phyloP scores from a whole-genome alignment of 1,284 basidiomycete species.

The Meripilus lineatus region DNA sequence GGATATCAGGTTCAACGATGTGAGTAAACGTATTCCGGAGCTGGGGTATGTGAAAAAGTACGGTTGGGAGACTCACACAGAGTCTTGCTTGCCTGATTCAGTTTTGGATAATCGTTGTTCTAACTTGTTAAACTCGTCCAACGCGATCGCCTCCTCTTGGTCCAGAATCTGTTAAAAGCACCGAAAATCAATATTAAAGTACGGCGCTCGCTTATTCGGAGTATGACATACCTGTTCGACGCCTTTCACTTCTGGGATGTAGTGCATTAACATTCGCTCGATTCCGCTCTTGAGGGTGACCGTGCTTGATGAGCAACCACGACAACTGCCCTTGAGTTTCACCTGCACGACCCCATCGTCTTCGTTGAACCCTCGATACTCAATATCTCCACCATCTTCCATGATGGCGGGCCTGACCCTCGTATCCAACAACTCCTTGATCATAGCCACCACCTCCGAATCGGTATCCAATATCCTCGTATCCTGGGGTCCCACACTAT shows the following conservation, averaged over 20 bases:
- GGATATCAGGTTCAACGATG: constrained; percentile 9
- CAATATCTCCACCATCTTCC: constrained; percentile 91
- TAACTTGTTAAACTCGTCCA: constrained; percentile 90
- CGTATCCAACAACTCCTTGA: constrained; percentile 96
- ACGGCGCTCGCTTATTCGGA: constrained; percentile 5
- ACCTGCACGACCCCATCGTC: constrained; percentile 63
- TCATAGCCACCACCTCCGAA: constrained; percentile 98
- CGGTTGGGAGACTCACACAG: constrained; percentile 38
- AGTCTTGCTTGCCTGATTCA: constrained; percentile 38
- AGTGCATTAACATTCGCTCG: constrained; percentile 99
- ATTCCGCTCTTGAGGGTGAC: constrained; percentile 96
- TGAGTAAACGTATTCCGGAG: neutral
- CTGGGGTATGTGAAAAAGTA: too few species aligned
- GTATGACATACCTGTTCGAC: constrained; percentile 79
- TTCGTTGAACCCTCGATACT: constrained; percentile 69
- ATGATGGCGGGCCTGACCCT: constrained; percentile 94
- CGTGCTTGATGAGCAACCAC: constrained; percentile 89
- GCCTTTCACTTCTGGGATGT: constrained; percentile 96
- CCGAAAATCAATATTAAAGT: neutral
- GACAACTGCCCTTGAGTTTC: constrained; percentile 94
- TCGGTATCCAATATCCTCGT: constrained; percentile 95
- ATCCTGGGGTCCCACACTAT: constrained; percentile 85
- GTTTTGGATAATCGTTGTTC: constrained; percentile 72
- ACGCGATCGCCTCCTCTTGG: constrained; percentile 84
- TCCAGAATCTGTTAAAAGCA: constrained; percentile 65